A percentile compares a stretch with the other conserved stretches of the same genome.
phyloP scores from a whole-genome alignment of 805 yeast genomes.

The Wickerhamiella sergipiensis region DNA sequence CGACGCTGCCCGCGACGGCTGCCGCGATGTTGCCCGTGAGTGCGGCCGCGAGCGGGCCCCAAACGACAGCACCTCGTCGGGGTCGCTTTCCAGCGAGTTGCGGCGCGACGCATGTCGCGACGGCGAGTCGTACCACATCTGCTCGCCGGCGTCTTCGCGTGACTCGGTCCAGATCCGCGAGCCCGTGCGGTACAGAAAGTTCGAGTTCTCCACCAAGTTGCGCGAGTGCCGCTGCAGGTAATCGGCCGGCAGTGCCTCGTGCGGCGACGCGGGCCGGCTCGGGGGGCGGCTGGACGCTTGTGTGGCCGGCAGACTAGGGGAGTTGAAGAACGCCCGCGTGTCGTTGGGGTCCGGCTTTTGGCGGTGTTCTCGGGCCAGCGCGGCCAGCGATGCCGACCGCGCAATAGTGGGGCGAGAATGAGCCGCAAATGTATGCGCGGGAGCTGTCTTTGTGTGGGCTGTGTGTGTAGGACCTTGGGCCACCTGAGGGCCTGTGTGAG shows the following conservation, averaged over 20 bases:
- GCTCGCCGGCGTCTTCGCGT: conserved; percentile 15
- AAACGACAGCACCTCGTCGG: conserved; percentile 3
- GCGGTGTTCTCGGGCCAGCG: conserved; percentile 6
- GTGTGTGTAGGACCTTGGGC: too few relatives aligned
- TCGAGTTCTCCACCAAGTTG: conserved; percentile 10
- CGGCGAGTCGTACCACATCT: conserved; percentile 13
- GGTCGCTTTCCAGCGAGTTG: conserved; percentile 4
- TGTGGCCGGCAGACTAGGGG: neutral
- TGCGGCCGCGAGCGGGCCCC: neutral
- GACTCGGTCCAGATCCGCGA: conserved; percentile 19
- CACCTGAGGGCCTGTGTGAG: too few relatives aligned
- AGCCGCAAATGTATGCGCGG: neutral
- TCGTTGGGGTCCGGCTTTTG: conserved; percentile 4
- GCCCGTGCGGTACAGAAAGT: conserved; percentile 17
- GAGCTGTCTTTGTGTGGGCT: neutral
- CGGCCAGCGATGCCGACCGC: conserved; percentile 4
- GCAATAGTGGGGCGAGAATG: neutral
- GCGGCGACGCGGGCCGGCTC: neutral
- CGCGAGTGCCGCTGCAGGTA: neutral
- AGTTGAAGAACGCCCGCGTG: conserved; percentile 8
- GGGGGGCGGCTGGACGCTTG: neutral
- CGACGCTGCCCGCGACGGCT: neutral
- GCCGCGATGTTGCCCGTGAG: neutral
- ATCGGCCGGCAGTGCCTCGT: neutral
- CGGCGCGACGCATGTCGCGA: conserved; percentile 6